Conservation (phyloP, 192 early-diverging fungal genomes). For the Coemansia sp. region DNA sequence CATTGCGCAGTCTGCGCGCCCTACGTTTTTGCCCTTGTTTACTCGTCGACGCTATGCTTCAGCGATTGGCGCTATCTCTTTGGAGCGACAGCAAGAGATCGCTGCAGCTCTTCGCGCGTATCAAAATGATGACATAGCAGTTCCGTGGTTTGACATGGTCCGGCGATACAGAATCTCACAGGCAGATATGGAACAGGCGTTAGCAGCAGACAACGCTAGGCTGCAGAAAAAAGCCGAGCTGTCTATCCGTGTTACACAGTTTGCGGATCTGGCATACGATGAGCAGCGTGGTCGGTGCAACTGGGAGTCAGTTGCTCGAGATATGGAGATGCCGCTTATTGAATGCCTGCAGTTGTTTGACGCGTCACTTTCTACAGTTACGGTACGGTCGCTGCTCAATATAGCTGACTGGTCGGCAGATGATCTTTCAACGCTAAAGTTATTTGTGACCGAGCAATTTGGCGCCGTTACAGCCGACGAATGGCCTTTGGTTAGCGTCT, state of each 20-base stretch:
- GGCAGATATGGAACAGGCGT: neutral
- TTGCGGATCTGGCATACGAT: neutral
- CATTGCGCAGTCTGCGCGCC: too few species aligned
- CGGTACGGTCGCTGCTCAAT: neutral
- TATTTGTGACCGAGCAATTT: neutral
- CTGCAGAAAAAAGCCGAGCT: neutral
- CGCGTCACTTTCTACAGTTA: neutral
- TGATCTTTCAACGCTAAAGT: neutral
- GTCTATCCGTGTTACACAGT: neutral
- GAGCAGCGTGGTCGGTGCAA: neutral
- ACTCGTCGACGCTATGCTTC: neutral
- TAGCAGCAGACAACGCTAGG: neutral
- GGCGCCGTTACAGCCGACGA: neutral
- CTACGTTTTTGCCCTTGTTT: too few species aligned
- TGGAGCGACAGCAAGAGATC: neutral
- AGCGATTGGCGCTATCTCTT: neutral
- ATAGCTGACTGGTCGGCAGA: neutral
- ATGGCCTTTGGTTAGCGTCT: neutral
- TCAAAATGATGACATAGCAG: neutral
- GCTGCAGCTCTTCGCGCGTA: neutral
- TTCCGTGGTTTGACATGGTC: neutral
- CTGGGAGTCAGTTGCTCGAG: neutral
- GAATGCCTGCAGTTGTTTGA: conserved; percentile 1
- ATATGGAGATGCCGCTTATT: neutral
- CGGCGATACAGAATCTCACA: neutral